Conservation (phyloP, 495 filamentous ascomycete species). For the Tetracladium setigerum region DNA sequence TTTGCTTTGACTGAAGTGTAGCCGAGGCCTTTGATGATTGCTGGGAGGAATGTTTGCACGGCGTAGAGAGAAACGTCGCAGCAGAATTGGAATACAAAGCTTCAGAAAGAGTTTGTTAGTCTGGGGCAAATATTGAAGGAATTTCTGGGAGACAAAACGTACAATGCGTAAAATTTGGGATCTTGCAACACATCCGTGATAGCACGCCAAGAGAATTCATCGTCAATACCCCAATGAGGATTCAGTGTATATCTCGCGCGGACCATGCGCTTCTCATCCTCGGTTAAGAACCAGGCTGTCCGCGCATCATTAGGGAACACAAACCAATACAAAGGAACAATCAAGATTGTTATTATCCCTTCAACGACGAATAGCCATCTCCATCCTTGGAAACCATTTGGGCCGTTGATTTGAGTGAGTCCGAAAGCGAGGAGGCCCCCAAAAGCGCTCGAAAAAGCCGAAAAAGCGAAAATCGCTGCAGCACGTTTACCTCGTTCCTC, state of each 20-base stretch:
- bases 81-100: constrained; percentile 48
- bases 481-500: constrained; percentile 49
- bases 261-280: constrained; percentile 36
- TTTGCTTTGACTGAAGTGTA: constrained; percentile 64
- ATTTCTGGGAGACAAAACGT: not conserved
- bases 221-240: not conserved
- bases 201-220: constrained; percentile 8
- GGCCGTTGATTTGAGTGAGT: constrained; percentile 41
- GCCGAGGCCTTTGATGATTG: constrained; percentile 69
- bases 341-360: constrained; percentile 39
- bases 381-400: constrained; percentile 36
- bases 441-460: constrained; percentile 48
- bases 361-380: constrained; percentile 42
- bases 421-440: constrained; percentile 50
- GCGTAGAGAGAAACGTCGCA: constrained; percentile 64
- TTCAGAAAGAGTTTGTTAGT: constrained; percentile 3
- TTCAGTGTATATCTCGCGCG: constrained; percentile 35
- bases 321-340: constrained; percentile 39
- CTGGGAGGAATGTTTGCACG: constrained; percentile 81
- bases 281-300: constrained; percentile 37
- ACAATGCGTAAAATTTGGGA: constrained; percentile 15
- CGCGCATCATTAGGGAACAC: constrained; percentile 50
- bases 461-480: constrained; percentile 45
- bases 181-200: constrained; percentile 6
- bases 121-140: not conserved